Base-by-base conservation (phyloP, 164 flowering plant genomes). In the Sedum album region DNA sequence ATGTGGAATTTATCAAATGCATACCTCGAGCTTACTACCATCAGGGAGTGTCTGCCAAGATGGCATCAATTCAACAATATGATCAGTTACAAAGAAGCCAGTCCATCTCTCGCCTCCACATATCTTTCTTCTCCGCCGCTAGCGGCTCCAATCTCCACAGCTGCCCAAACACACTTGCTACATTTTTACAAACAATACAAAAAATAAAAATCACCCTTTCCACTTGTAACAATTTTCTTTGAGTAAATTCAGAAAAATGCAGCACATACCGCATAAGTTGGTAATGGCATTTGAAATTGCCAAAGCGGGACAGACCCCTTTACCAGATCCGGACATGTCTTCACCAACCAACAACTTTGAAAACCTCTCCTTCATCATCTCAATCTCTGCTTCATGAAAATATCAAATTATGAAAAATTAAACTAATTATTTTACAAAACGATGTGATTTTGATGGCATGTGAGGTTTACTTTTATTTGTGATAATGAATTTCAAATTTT, bases 101-200 rank as follows among this genome's bases (percentile, higher is more conserved):
- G 44, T 90, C 99, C 91, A 92, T 86, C 75, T 95, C 99, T 80
- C 97, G 85, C 67, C 70, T 78, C 99, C 99, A 95, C 96, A 92
- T 91, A 30, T 79, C 61, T 75, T 86, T 95, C 81, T 92, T 95
- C 70, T 86, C 90, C 8, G 73, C 57, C 35, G 90, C 73, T 70
- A 95, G 73, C 11, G 97, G 97, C 69, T 90, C 97, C 69, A 95
- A 75, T 75, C 97, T 87, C 99, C 99, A 95, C 14, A 91, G 79
- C 73, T 92, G 97, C 66, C 99, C 99, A 75, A 90, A 92, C 38
- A 87, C 78, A 31, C 96, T 85, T 35, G 91, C 99, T 95, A 31
- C 60, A 82, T 38, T 10, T 55, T 55, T 26, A 26, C 61, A 55
- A 55, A 26, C 10, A 18, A 55, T 9, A n/a, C 21, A 5, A 3